These are phyloP conservation scores for Botrytis medusae DNA, from an alignment of 2,329 filamentous ascomycete species.

Conservation along the genomic window DNA sequence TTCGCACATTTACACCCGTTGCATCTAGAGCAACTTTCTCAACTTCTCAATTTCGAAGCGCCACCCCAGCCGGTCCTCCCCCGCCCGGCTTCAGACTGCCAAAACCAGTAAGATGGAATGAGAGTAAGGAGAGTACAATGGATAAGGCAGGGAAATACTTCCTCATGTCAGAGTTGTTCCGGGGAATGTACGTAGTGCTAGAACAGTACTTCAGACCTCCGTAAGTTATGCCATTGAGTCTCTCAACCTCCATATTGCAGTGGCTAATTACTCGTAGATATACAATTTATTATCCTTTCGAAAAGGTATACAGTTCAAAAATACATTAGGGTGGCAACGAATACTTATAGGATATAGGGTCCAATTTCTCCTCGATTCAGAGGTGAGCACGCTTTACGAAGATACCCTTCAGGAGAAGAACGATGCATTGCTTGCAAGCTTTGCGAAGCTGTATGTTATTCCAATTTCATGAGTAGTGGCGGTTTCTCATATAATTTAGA, in stretches of 20 bases:
- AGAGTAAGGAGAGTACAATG: constrained; percentile 72
- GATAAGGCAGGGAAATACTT: constrained; percentile 93
- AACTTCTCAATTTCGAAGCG: constrained; percentile 40
- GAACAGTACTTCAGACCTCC: constrained; percentile 98
- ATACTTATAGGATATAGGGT: constrained; percentile 53
- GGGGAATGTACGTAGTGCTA: constrained; percentile 96
- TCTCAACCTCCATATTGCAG: constrained; percentile 21
- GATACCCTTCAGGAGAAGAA: constrained; percentile 97
- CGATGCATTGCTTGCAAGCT: constrained; percentile 99
- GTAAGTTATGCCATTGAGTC: constrained; percentile 58
- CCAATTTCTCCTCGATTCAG: constrained; percentile 97
- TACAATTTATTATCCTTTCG: constrained; percentile 98
- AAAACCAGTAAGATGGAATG: constrained; percentile 73
- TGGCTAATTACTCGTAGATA: constrained; percentile 60
- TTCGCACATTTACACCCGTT: constrained; percentile 33
- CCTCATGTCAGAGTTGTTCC: constrained; percentile 89
- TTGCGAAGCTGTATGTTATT: constrained; percentile 74
- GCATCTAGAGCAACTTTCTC: constrained; percentile 35
- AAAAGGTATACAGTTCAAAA: constrained; percentile 62
- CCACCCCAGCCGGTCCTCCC: constrained; percentile 75
- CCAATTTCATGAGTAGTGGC: background rate
- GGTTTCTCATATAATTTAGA: constrained; percentile 45
- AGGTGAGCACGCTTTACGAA: constrained; percentile 92
- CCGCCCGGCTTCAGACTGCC: constrained; percentile 78
- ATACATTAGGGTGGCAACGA: constrained; percentile 4